Percentiles rank a stretch among this genome's conserved stretches.
Conservation (phyloP, 805 yeast species). For the Saccharomyces mikatae region DNA sequence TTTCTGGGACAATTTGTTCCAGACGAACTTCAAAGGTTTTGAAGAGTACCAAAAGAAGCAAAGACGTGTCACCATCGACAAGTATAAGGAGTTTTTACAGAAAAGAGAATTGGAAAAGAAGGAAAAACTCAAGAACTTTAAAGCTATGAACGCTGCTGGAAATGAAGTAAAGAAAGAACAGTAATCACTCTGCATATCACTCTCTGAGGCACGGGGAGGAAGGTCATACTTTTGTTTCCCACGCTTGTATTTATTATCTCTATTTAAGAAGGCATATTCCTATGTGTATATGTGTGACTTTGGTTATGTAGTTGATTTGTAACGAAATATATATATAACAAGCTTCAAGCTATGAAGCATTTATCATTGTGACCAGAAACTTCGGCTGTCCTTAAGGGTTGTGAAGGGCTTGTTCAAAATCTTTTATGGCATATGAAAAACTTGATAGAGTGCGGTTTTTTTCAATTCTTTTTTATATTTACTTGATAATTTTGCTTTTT, state of each 20-base stretch:
- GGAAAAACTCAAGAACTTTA: conserved; percentile 10
- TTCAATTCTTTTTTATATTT: background rate
- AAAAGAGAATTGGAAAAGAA: conserved; percentile 31
- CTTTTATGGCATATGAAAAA: too few relatives aligned
- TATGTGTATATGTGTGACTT: background rate
- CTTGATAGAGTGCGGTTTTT: too few relatives aligned
- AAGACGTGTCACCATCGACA: conserved; percentile 56
- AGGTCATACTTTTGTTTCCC: background rate
- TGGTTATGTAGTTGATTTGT: background rate
- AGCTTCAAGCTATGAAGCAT: background rate
- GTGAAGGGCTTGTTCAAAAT: too few relatives aligned
- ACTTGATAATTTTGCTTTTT: background rate
- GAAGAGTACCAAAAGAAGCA: conserved; percentile 45
- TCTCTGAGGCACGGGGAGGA: background rate
- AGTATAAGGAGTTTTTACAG: conserved; percentile 50
- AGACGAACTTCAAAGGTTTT: conserved; percentile 63
- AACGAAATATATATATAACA: background rate
- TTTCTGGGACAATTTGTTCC: conserved; percentile 74
- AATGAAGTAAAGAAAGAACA: background rate
- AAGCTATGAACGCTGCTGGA: conserved; percentile 1
- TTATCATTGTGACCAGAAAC: background rate
- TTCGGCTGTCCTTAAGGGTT: background rate
- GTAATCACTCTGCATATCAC: background rate
- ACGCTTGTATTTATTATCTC: background rate
- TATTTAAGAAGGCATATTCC: background rate